Base-by-base conservation (phyloP, 495 filamentous ascomycete species). In the Chaetomidium leptoderma region DNA sequence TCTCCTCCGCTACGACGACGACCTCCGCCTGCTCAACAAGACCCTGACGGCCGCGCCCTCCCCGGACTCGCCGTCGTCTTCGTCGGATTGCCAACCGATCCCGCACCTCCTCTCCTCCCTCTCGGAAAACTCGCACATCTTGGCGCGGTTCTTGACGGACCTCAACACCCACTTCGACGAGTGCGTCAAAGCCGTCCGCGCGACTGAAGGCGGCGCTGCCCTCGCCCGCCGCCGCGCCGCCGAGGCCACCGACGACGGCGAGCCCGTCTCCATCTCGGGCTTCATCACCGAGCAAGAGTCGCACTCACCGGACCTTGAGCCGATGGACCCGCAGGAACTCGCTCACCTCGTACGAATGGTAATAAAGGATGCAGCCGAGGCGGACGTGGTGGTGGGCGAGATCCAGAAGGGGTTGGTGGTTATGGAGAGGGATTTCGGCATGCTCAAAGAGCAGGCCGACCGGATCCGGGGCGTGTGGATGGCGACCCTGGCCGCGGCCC, bases 141-240 rank as follows among this genome's bases (percentile, higher is more conserved):
- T 96, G 87, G 93, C 91, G 29, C 75, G 82, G 49, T 76, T 89
- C 21, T 79, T 98, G 1, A 83, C 92, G 61, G 88, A 86, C 3
- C 77, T 98, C 21, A 91, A 90, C n/a, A 78, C 78, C 14, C 95
- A 98, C 72, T 97, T 95, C 63, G 93, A 98, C 71, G 84, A 95
- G 54, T 98, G 93, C 66, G 90, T 93, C 21, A 91, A 85, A 4
- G 95, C 95, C 0, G 85, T 97, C 29, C 88, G 90, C 61, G 88
- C 92, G 58, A 96, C 92, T 2, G 92, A 97, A 75, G 93, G 92
- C 24, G 91, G 91, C 21, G 86, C 86, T 17, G 90, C 90, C 6
- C 81, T 86, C 37, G 77, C 81, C 37, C 78, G 83, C 35, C 74
- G 76, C 32, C 78, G 76, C 58, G 78, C 78, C 16, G 80, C 79